These are phyloP conservation scores for Yamadazyma blattariae DNA, from an alignment of 1,139 yeast genomes.

Conservation along the genomic window DNA sequence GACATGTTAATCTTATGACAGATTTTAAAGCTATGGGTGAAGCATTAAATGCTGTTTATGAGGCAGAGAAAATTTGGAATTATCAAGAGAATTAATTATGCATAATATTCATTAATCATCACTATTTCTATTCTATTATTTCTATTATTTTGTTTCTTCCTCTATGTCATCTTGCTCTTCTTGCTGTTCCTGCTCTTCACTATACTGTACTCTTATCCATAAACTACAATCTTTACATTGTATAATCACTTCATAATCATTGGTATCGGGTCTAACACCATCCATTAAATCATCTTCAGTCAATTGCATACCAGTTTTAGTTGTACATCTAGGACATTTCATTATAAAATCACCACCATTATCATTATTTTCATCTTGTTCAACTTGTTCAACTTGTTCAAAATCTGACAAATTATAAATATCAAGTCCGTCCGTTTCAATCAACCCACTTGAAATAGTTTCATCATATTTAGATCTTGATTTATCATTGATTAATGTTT, in stretches of 20 bases:
- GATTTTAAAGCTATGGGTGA: conserved; percentile 71
- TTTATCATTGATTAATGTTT: conserved; percentile 34
- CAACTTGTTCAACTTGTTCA: conserved; percentile 14
- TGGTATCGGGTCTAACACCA: conserved; percentile 49
- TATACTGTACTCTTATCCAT: conserved; percentile 73
- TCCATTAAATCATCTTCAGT: conserved; percentile 58
- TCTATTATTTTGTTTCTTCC: no score
- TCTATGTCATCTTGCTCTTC: neutral
- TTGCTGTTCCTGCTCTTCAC: conserved; percentile 31
- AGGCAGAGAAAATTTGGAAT: conserved; percentile 47
- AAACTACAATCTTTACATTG: conserved; percentile 82
- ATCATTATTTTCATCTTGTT: conserved; percentile 7
- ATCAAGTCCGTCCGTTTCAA: conserved; percentile 55
- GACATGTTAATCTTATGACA: conserved; percentile 78
- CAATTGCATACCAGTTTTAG: conserved; percentile 51
- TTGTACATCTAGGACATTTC: conserved; percentile 74
- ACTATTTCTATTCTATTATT: neutral
- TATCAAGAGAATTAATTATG: neutral
- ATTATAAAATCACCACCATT: conserved; percentile 38
- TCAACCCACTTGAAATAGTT: conserved; percentile 26
- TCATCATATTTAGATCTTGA: neutral
- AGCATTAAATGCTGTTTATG: conserved; percentile 60
- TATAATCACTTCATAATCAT: conserved; percentile 64
- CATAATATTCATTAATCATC: neutral
- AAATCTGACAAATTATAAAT: conserved; percentile 63